Base-by-base conservation (phyloP, 208 protist species). In the Leishmania major region DNA sequence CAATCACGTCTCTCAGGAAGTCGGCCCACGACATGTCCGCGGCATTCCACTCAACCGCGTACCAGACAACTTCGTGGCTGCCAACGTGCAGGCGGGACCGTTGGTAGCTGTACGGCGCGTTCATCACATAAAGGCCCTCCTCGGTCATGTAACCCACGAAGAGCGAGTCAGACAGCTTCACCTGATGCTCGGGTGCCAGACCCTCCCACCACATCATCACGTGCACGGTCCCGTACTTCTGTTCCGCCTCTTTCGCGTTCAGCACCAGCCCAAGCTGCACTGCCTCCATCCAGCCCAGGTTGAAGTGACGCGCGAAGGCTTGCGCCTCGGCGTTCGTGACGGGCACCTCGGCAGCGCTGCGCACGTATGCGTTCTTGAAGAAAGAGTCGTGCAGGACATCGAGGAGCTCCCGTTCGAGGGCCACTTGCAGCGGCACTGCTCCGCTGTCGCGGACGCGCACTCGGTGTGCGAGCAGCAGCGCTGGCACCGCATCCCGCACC, bases 51-150 rank as follows among this genome's bases (percentile, higher is more conserved):
- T 89, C 75, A 35, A 97, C 87, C 59, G 83, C 83, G 78, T 89
- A 96, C 91, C 92, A 97, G 49, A 84, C 85, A 17, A 90, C 87
- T 57, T 89, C 83, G 47, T 67, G 28, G 11, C 84, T 53, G 8
- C 89, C 90, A 37, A 74, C 79, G 77, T 94, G 88, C 74, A 94
- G 85, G 47, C 89, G 87, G 11, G 94, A 81, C 40, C 87, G 89
- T 28, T 86, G 79, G 80, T 91, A 94, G 62, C 87, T 86, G 84
- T 96, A 96, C 67, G 92, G 94, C 28, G 91, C 90, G 78, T 97
- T 97, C 71, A 96, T 78, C 51, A 97, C 92, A 81, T 94, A 97
- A n/a, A 96, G 64, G 47, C 91, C 94, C 53, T 95, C 91, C 17
- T 72, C 71, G 25, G 85, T 87, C 53, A 96, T 79, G 78, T 92